phyloP scores from a whole-genome alignment of 768 basidiomycete genomes.

The Tricholoma furcatifolium region DNA sequence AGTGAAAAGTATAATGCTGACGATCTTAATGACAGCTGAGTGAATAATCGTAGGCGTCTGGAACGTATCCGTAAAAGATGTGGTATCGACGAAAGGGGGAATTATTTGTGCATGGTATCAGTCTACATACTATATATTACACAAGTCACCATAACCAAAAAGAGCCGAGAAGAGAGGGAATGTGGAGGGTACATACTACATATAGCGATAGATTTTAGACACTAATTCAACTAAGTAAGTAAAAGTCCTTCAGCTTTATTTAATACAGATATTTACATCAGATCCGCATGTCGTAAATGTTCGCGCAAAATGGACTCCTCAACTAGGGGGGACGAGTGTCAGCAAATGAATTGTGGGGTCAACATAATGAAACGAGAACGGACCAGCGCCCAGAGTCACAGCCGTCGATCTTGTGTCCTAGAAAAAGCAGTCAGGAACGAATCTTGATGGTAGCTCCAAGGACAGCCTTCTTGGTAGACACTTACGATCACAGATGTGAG shows the following conservation, averaged over 20 bases:
- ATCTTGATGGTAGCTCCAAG: not conserved
- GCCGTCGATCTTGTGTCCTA: slow-evolving; percentile 79
- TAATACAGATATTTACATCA: slow-evolving; percentile 46
- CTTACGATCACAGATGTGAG: slow-evolving; percentile 77
- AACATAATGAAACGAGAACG: slow-evolving; percentile 9
- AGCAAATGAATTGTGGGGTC: slow-evolving; percentile 1
- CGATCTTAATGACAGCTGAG: too few relatives aligned
- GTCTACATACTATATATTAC: slow-evolving; percentile 2
- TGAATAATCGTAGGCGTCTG: too few relatives aligned
- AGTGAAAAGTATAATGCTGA: too few relatives aligned
- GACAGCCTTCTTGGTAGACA: slow-evolving; percentile 14
- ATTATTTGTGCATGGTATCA: too few relatives aligned
- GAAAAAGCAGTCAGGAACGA: slow-evolving; percentile 13
- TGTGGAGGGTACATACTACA: not conserved
- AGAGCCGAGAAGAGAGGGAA: not conserved
- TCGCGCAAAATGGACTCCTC: slow-evolving; percentile 72
- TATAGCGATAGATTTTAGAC: not conserved
- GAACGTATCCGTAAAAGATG: too few relatives aligned
- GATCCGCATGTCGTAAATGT: slow-evolving; percentile 67
- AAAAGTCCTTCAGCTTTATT: not conserved
- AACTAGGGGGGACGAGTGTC: slow-evolving; percentile 34
- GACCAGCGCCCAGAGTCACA: slow-evolving; percentile 65
- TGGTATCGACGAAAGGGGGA: too few relatives aligned
- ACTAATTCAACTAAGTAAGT: slow-evolving; percentile 9
- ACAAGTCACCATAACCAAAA: slow-evolving; percentile 1